Evolutionary conservation across 768 basidiomycete species (phyloP).

Genomic region (Sporobolomyces phaffii): DNA sequence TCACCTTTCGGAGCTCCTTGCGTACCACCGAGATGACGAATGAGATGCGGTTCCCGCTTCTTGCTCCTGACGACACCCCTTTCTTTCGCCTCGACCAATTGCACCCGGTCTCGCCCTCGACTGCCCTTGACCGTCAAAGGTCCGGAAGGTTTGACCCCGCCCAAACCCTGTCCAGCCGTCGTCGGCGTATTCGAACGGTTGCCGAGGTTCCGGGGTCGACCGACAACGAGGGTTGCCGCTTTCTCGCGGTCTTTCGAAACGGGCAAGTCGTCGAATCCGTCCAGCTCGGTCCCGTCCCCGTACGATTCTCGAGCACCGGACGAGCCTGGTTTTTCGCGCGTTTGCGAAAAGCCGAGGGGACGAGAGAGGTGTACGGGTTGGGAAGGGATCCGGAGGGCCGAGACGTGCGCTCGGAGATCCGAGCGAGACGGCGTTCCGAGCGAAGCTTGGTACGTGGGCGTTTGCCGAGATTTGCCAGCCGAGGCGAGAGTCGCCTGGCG

Average conservation of each 20-base stretch:
- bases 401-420: not conserved
- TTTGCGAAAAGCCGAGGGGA: no score
- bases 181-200: not conserved
- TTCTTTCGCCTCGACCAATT: not conserved
- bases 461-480: not conserved
- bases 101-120: no score
- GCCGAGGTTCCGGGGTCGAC: not conserved
- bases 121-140: no score
- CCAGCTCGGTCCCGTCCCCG: conserved; percentile 50
- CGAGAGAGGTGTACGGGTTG: not conserved
- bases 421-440: not conserved
- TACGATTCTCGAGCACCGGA: conserved; percentile 36
- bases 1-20: conserved; percentile 63
- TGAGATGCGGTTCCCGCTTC: conserved; percentile 72
- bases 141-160: no score
- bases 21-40: conserved; percentile 67
- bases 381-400: not conserved
- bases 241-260: conserved; percentile 44
- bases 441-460: no score
- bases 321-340: no score
- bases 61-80: conserved; percentile 24
- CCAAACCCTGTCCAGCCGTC: no score
- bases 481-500: conserved; percentile 19
- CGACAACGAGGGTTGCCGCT: conserved; percentile 16
- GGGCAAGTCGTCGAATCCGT: conserved; percentile 49